Evolutionary conservation across 2,329 filamentous ascomycete species (phyloP), one percentile per base, ranked within the genome.

Genomic region (Zymoseptoria pseudotritici): DNA sequence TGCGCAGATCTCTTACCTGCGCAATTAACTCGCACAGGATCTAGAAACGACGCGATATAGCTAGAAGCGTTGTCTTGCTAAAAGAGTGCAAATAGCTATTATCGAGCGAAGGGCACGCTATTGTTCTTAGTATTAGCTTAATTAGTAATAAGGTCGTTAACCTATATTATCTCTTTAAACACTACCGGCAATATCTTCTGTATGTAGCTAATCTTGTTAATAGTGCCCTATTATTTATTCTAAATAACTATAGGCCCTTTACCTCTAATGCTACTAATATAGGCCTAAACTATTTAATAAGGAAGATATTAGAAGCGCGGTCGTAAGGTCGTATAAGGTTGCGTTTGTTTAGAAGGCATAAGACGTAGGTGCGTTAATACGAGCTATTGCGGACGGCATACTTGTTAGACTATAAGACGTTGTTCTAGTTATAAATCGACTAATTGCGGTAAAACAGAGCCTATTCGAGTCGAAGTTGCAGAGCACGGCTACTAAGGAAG

Each of bases 271-370:
- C 53, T 17, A 17, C 21, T 29, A 10, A 54, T 31, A 42, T 54
- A 54, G 53, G 53, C 53, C 53, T 54, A 54, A 31, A 54, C n/a
- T 54, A 54, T 31, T 54, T 54, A 54, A 21, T 54, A 54, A 29
- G 26, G 53, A 9, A 54, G 53, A 8, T 26, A 26, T 36, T 54
- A 36, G 17, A 17, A 54, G 9, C 21, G 26, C 29, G 29, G 53
- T 26, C 29, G 29, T 54, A 54, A 36, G 17, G 22, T 26, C 29
- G 29, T 26, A 31, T 31, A 17, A 54, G 20, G 53, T 21, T 54
- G 8, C 4, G 29, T 29, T n/a, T 6, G 24, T 31, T 21, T 4
- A 19, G 9, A 26, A 29, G 53, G 22, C 9, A 31, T 31, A 31
- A 31, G 26, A 31, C 26, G 9, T 5, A 31, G 5, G 26, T 31